Base-by-base conservation (phyloP, 2,329 filamentous ascomycete species). In the Ceratocystis papillata region DNA sequence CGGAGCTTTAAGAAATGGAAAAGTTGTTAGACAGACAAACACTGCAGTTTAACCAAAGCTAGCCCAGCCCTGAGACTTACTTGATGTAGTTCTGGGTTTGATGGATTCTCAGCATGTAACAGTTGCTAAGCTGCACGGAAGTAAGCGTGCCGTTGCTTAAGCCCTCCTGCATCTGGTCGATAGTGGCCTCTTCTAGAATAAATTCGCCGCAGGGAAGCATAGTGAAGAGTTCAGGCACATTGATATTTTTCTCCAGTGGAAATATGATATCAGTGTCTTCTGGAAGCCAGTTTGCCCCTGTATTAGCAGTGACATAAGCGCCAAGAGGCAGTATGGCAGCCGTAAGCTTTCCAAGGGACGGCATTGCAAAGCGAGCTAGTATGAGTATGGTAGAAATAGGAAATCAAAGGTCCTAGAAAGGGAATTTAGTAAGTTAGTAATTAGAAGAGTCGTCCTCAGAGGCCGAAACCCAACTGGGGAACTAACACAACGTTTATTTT, bases 121-220 rank as follows among this genome's bases (percentile, higher is more conserved):
- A 89, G n/a, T 75, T 71, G 7, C 82, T 77, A 22, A 88, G 75
- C 68, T 87, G 77, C 28, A 81, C 78, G 20, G 80, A 81, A 0
- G 81, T 87, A 67, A 89, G 74, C 10, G 72, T 76, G 2, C 82
- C 81, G n/a, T 74, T 73, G 5, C 70, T 70, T 78, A 89, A 79
- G 37, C 80, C 80, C 3, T 74, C 71, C 70, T 89, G 86, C 70
- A 91, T 80, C 68, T 87, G 75, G 69, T 88, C 85, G 68, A 90
- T 87, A 5, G 82, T 86, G n/a, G 85, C 85, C 72, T 90, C 87
- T 73, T 88, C 85, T 12, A 90, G 76, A 61, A 77, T 75, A 69
- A 88, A 79, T 8, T 79, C 80, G 66, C 81, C 74, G 72, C 87
- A 90, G 15, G 73, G 73, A 0, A 77, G 78, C 85, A 89, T 87